Percentiles rank a stretch among this genome's conserved stretches.
Conservation (phyloP, 495 filamentous ascomycete genomes). For the Neurospora sp. region DNA sequence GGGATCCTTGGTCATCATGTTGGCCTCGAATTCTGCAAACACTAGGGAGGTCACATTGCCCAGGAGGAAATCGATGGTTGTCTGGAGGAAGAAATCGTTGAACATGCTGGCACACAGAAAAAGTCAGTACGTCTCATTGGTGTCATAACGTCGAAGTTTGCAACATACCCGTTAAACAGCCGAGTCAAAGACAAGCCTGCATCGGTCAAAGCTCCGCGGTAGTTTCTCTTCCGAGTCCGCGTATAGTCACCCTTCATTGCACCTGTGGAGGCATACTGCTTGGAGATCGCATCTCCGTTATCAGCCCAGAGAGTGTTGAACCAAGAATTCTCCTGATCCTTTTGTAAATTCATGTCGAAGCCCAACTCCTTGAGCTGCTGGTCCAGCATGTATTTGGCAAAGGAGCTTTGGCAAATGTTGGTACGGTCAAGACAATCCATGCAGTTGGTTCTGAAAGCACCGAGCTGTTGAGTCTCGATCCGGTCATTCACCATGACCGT, state of each 20-base stretch:
- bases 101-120: constrained; percentile 62
- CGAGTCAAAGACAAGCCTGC: constrained; percentile 76
- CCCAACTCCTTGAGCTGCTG: constrained; percentile 64
- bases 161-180: constrained; percentile 47
- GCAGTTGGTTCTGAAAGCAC: constrained; percentile 82
- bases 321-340: constrained; percentile 69
- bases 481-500: constrained; percentile 45
- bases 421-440: constrained; percentile 97
- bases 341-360: constrained; percentile 55
- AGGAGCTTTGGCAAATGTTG: constrained; percentile 85
- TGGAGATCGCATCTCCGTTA: constrained; percentile 71
- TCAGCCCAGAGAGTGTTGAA: constrained; percentile 96
- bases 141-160: background rate
- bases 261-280: constrained; percentile 76
- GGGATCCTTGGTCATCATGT: constrained; percentile 80
- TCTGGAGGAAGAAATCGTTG: constrained; percentile 92
- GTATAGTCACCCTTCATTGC: constrained; percentile 95
- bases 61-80: constrained; percentile 86
- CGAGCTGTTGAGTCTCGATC: constrained; percentile 48
- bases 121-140: constrained; percentile 15
- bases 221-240: constrained; percentile 78
- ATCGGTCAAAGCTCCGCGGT: constrained; percentile 87
- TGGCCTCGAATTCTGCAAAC: constrained; percentile 84
- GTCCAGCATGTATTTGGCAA: constrained; percentile 67
- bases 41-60: constrained; percentile 74